A percentile compares a stretch with the other conserved stretches of the same genome.
These are phyloP conservation scores for Kodamaea ohmeri DNA, from an alignment of 1,139 yeast genomes.

Conservation along the genomic window DNA sequence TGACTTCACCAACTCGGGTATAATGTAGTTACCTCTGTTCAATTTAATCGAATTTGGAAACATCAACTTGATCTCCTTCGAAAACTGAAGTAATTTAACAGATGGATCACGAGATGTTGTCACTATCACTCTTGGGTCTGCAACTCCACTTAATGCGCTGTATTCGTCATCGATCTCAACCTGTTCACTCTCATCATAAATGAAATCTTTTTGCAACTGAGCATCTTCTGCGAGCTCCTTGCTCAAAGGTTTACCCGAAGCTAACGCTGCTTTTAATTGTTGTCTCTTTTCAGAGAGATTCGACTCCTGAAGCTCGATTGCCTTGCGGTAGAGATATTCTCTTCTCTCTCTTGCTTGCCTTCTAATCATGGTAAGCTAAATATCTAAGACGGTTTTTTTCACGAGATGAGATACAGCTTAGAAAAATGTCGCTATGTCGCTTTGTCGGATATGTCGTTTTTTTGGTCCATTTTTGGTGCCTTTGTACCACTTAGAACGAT, in stretches of 20 bases:
- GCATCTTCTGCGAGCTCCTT: slow-evolving; percentile 88
- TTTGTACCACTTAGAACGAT: no score
- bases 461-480: background rate
- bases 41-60: slow-evolving; percentile 88
- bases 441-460: background rate
- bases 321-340: slow-evolving; percentile 85
- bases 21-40: slow-evolving; percentile 89
- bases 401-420: slow-evolving; percentile 12
- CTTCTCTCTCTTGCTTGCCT: slow-evolving; percentile 94
- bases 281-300: slow-evolving; percentile 82
- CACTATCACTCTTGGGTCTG: slow-evolving; percentile 89
- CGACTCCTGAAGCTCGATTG: slow-evolving; percentile 87
- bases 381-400: slow-evolving; percentile 5
- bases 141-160: slow-evolving; percentile 78
- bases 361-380: slow-evolving; percentile 51
- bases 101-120: slow-evolving; percentile 94
- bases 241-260: slow-evolving; percentile 85
- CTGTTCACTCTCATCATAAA: slow-evolving; percentile 78
- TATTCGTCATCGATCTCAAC: slow-evolving; percentile 82
- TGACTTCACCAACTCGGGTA: slow-evolving; percentile 81
- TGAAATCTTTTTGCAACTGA: slow-evolving; percentile 72
- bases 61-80: slow-evolving; percentile 85
- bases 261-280: slow-evolving; percentile 81
- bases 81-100: slow-evolving; percentile 79
- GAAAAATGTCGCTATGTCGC: slow-evolving; percentile 4